Evolutionary conservation across 495 filamentous ascomycete genomes (phyloP), one percentile per base, ranked within the genome.

Genomic region (Thozetella sp.): DNA sequence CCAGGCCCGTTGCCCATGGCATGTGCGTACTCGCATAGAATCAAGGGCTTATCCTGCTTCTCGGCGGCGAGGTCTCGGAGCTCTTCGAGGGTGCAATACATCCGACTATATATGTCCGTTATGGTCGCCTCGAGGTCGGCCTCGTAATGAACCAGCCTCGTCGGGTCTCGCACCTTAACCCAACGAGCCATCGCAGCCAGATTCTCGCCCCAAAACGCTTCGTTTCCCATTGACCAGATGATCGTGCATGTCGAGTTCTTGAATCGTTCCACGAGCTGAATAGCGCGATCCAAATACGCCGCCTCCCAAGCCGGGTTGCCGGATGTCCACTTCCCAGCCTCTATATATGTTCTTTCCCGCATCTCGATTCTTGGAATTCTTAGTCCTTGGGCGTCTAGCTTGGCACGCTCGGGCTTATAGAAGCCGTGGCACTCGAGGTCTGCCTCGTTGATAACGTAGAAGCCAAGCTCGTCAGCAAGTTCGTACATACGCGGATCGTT

Each of bases 371-470:
- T 37, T 15, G 6, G 6, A 37, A 37, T 37, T 6, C 6, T 6
- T 6, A 15, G 6, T 15, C 15, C 15, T 37, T 37, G 30, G 6
- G 6, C 15, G 30, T 37, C 30, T 15, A 37, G 30, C 15, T 6
- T 15, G 30, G 30, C 15, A 6, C 30, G 6, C 6, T 37, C 30
- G 30, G 15, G 6, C 6, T 6, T 6, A 37, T 6, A 6, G 53
- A 89, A 86, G 1, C 88, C 86, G 59, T 88, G 86, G 60, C 85
- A 89, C 68, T 89, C 88, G 0, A 89, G 77, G 67, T 90, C 88
- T 0, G 85, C 84, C 69, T 90, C 88, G 53, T 88, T 86, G 56
- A 90, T 79, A 19, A 90, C 75, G 74, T 82, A 90, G 27, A 90
- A 73, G 1, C 87, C 88, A 25, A 89, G 70, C 63, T 88, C 82